Percentiles rank a stretch among this genome's conserved stretches.
Conservation (phyloP, 2,329 filamentous ascomycete genomes). For the Daldinia sp. region DNA sequence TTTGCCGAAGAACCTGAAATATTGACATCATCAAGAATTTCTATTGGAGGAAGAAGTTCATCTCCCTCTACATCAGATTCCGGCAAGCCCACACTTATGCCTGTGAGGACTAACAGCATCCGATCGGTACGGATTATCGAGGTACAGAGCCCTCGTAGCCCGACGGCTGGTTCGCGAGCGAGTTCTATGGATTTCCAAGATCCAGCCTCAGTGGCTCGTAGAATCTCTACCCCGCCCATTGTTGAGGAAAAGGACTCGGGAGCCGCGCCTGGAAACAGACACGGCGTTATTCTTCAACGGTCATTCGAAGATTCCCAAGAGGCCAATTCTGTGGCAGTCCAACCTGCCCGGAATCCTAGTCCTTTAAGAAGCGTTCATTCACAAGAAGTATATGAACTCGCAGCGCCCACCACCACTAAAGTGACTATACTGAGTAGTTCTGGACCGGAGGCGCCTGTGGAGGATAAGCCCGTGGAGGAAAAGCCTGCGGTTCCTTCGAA, state of each 20-base stretch:
- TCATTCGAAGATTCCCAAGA: conserved; percentile 36
- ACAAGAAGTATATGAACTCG: conserved; percentile 22
- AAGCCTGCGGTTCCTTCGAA: conserved; percentile 45
- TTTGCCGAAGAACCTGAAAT: conserved; percentile 71
- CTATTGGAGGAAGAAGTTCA: conserved; percentile 63
- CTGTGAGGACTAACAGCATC: conserved; percentile 61
- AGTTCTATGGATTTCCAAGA: conserved; percentile 63
- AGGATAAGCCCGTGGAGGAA: conserved; percentile 34
- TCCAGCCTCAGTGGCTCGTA: conserved; percentile 45
- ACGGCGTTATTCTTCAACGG: conserved; percentile 29
- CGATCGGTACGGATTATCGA: conserved; percentile 70
- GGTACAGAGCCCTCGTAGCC: conserved; percentile 65
- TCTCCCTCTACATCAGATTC: conserved; percentile 62
- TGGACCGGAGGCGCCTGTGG: conserved; percentile 23
- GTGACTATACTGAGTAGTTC: conserved; percentile 42
- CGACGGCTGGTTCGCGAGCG: conserved; percentile 60
- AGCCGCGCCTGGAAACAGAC: conserved; percentile 36
- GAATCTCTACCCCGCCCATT: conserved; percentile 56
- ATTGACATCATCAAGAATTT: conserved; percentile 67
- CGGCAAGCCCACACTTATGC: conserved; percentile 56
- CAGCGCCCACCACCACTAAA: conserved; percentile 43
- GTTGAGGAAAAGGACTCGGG: conserved; percentile 55
- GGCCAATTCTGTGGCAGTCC: conserved; percentile 20
- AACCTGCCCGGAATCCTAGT: conserved; percentile 42
- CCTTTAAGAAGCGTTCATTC: conserved; percentile 38